These are phyloP conservation scores for Austropuccinia psidii DNA, from an alignment of 1,284 basidiomycete genomes.

Conservation along the genomic window DNA sequence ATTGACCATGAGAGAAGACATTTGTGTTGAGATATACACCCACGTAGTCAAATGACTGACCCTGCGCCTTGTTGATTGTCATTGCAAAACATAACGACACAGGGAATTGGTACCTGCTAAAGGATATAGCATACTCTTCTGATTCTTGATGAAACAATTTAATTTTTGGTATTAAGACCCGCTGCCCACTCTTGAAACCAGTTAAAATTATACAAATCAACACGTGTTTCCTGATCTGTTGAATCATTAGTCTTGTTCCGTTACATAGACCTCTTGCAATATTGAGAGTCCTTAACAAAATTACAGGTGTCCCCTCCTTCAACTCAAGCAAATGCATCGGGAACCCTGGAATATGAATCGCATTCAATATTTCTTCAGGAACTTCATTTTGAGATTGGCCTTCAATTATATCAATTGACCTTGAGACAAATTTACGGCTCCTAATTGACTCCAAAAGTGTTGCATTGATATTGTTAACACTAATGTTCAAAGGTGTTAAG, in stretches of 20 bases:
- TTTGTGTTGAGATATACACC: constrained; percentile 47
- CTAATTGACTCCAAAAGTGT: no score
- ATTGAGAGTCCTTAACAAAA: constrained; percentile 48
- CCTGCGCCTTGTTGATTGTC: constrained; percentile 52
- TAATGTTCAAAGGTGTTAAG: background rate
- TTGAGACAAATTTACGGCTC: background rate
- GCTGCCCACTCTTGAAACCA: no score
- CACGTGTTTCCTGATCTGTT: background rate
- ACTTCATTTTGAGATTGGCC: background rate
- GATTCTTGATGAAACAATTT: background rate
- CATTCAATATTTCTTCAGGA: background rate
- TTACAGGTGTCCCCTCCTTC: constrained; percentile 45
- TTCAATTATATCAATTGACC: background rate
- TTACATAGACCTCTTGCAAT: constrained; percentile 49
- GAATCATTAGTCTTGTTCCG: constrained; percentile 45
- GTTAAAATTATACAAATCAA: background rate
- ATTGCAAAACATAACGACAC: constrained; percentile 51
- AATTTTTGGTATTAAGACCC: background rate
- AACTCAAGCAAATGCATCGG: background rate
- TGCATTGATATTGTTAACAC: no score
- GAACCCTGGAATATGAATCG: background rate
- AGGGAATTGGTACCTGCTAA: constrained; percentile 49
- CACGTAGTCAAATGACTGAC: constrained; percentile 49
- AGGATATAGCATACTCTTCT: constrained; percentile 40
- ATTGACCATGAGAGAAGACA: constrained; percentile 52